phyloP scores from a whole-genome alignment of 2,329 filamentous ascomycete genomes.

The Alternaria sp. region DNA sequence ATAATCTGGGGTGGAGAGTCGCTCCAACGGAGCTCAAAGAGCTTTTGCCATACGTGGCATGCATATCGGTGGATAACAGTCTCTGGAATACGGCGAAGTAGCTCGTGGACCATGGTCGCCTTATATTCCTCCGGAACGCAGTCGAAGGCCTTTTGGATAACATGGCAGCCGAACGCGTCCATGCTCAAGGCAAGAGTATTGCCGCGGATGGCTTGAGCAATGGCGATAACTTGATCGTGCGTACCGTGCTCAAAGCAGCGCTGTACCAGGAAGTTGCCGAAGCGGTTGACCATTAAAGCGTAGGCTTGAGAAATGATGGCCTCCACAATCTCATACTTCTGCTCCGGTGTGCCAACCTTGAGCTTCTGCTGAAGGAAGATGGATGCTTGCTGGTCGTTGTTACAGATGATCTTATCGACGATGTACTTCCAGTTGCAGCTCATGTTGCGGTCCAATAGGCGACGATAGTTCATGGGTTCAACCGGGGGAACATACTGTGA shows the following conservation, averaged over 20 bases:
- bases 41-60: constrained; percentile 99
- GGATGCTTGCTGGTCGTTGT: constrained; percentile 98
- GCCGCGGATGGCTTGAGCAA: constrained; percentile 91
- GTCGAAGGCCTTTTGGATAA: constrained; percentile 98
- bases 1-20: constrained; percentile 96
- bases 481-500: constrained; percentile 81
- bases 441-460: constrained; percentile 91
- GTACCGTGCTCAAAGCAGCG: constrained; percentile 99
- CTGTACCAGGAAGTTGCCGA: constrained; percentile 97
- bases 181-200: constrained; percentile 95
- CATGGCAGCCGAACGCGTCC: constrained; percentile 98
- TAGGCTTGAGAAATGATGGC: constrained; percentile 95
- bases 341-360: constrained; percentile 91
- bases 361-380: constrained; percentile 99
- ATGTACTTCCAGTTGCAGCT: constrained; percentile 99
- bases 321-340: constrained; percentile 97
- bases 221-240: constrained; percentile 88
- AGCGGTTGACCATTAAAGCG: constrained; percentile 96
- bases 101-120: constrained; percentile 97
- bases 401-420: constrained; percentile 99
- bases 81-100: constrained; percentile 93
- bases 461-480: constrained; percentile 95
- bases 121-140: constrained; percentile 98
- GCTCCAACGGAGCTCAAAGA: constrained; percentile 96
- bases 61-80: constrained; percentile 98